Evolutionary conservation across 805 yeast species (phyloP).

Genomic region (Yamadazyma laniorum): DNA sequence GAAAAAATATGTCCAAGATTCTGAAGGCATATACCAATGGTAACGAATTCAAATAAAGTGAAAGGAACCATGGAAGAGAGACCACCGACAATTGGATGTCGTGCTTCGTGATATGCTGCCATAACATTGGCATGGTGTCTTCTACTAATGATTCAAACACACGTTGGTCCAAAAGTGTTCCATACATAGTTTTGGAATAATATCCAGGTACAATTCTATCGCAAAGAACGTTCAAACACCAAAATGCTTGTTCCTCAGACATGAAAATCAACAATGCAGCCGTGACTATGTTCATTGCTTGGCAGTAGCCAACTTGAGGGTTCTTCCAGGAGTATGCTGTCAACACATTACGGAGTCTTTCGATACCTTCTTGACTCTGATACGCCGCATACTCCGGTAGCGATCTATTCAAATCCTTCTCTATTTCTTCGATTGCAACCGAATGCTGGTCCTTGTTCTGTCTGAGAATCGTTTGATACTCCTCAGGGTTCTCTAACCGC

Average conservation of each 20-base stretch:
- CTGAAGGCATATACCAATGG: conserved; percentile 92
- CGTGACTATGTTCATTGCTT: conserved; percentile 94
- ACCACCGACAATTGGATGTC: conserved; percentile 93
- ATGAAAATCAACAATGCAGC: conserved; percentile 78
- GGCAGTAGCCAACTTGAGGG: conserved; percentile 97
- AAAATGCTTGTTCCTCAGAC: conserved; percentile 97
- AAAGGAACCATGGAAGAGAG: conserved; percentile 94
- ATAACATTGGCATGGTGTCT: conserved; percentile 82
- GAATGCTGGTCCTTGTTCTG: conserved; percentile 66
- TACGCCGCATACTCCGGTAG: conserved; percentile 95
- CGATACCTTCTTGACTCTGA: conserved; percentile 82
- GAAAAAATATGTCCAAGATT: conserved; percentile 83
- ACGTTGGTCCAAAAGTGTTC: conserved; percentile 88
- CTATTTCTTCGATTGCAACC: conserved; percentile 92
- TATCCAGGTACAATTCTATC: conserved; percentile 91
- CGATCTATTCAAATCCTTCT: conserved; percentile 91
- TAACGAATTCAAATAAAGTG: conserved; percentile 87
- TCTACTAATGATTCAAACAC: conserved; percentile 90
- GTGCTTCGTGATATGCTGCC: conserved; percentile 72
- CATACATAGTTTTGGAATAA: conserved; percentile 96
- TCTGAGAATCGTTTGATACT: conserved; percentile 56
- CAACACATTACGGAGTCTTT: conserved; percentile 77
- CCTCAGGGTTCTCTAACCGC: conserved; percentile 59
- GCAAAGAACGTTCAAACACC: conserved; percentile 82
- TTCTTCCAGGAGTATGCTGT: conserved; percentile 96